Conservation (phyloP, 2,329 filamentous ascomycete genomes). For the Talaromyces sp. region DNA sequence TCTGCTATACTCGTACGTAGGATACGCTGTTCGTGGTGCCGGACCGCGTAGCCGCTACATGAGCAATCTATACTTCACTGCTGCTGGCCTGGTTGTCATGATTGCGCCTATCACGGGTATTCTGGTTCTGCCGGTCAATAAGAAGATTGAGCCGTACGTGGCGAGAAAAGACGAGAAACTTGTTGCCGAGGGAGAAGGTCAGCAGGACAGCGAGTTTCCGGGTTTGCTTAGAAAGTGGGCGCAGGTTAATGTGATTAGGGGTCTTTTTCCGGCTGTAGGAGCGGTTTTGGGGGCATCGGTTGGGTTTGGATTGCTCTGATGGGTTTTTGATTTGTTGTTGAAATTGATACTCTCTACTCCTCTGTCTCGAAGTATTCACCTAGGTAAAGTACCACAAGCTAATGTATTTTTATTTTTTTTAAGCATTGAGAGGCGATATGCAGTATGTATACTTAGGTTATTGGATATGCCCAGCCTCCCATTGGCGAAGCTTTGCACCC, state of each 20-base stretch:
- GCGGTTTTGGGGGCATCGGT: slow-evolving; percentile 19
- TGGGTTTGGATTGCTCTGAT: slow-evolving; percentile 6
- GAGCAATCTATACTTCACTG: slow-evolving; percentile 3
- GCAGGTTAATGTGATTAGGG: slow-evolving; percentile 18
- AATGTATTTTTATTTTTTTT: background rate
- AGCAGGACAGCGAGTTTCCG: slow-evolving; percentile 16
- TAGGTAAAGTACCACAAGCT: background rate
- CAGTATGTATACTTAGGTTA: background rate
- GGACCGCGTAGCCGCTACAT: background rate
- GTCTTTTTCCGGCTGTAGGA: slow-evolving; percentile 18
- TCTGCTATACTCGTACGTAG: slow-evolving; percentile 43
- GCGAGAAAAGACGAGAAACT: background rate
- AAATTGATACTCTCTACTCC: background rate
- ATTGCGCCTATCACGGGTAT: slow-evolving; percentile 29
- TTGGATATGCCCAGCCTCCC: background rate
- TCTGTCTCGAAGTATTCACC: background rate
- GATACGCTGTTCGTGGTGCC: slow-evolving; percentile 18
- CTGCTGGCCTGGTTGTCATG: slow-evolving; percentile 18
- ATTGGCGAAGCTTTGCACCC: background rate
- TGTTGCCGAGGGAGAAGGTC: background rate
- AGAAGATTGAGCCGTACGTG: slow-evolving; percentile 19
- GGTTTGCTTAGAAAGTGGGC: slow-evolving; percentile 17
- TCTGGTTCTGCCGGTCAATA: slow-evolving; percentile 25
- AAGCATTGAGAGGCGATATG: background rate
- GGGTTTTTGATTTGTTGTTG: background rate